Conservation (phyloP, 2,329 filamentous ascomycete genomes). For the Neonectria hederae region DNA sequence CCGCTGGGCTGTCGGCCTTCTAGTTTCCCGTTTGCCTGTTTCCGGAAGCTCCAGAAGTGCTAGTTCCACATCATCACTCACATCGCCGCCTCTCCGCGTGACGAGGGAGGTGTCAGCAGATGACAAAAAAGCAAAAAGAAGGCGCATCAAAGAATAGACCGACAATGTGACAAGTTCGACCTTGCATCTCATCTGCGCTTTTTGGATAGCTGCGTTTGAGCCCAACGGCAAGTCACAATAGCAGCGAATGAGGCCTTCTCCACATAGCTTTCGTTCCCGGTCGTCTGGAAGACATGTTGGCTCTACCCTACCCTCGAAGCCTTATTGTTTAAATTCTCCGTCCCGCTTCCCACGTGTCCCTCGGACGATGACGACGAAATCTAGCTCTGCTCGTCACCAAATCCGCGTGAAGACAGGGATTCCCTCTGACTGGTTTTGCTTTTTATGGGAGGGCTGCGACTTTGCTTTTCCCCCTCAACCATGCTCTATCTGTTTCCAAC, state of each 20-base stretch:
- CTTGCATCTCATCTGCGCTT: neutral
- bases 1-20: neutral
- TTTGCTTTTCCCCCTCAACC: neutral
- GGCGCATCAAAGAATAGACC: neutral
- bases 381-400: neutral
- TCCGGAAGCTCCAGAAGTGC: conserved; percentile 1
- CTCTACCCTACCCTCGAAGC: neutral
- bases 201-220: neutral
- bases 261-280: neutral
- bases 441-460: conserved; percentile 3
- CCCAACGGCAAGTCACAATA: neutral
- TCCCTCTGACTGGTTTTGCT: conserved; percentile 5
- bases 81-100: conserved; percentile 4
- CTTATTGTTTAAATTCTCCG: neutral
- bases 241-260: neutral
- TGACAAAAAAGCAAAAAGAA: conserved; percentile 3
- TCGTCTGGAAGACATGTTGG: neutral
- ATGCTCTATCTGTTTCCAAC: neutral
- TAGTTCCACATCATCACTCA: conserved; percentile 8
- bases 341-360: neutral
- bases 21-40: neutral
- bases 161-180: neutral
- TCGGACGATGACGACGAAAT: neutral
- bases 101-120: neutral
- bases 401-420: neutral